Conservation (phyloP, 495 filamentous ascomycete species). For the Cercophora newfieldiana region DNA sequence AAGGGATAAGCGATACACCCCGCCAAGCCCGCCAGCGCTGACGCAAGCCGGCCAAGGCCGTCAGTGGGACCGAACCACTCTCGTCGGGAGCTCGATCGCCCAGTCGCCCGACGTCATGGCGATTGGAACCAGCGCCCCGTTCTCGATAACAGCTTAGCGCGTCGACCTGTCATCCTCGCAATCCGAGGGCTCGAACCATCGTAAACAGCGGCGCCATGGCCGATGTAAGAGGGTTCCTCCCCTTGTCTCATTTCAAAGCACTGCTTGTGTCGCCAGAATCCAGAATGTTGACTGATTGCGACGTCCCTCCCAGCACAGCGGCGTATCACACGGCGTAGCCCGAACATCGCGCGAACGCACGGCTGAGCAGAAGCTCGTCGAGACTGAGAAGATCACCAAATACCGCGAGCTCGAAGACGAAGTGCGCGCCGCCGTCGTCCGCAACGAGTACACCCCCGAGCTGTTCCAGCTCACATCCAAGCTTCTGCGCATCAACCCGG, state of each 20-base stretch:
- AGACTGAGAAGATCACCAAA: slow-evolving; percentile 72
- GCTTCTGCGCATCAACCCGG: slow-evolving; percentile 83
- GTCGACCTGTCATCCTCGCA: not conserved
- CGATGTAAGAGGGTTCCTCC: slow-evolving; percentile 3
- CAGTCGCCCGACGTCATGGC: not conserved
- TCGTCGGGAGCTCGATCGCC: not conserved
- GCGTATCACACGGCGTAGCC: slow-evolving; percentile 69
- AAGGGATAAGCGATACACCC: not conserved
- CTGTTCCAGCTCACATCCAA: slow-evolving; percentile 75
- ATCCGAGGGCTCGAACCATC: not conserved
- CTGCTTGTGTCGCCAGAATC: not conserved
- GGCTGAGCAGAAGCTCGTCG: slow-evolving; percentile 64
- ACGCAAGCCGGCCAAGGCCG: not conserved
- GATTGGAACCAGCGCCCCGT: not conserved
- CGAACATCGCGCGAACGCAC: slow-evolving; percentile 59
- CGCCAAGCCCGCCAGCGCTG: not conserved
- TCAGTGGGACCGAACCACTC: not conserved
- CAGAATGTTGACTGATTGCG: slow-evolving; percentile 34
- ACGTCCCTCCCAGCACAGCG: slow-evolving; percentile 29
- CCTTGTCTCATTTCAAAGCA: not conserved
- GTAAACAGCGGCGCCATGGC: not conserved
- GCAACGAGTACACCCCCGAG: slow-evolving; percentile 62
- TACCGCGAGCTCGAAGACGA: slow-evolving; percentile 71
- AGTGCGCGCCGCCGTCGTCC: slow-evolving; percentile 59
- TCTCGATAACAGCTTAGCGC: not conserved